phyloP scores from a whole-genome alignment of 2,329 filamentous ascomycete species.

The Acarospora socialis region DNA sequence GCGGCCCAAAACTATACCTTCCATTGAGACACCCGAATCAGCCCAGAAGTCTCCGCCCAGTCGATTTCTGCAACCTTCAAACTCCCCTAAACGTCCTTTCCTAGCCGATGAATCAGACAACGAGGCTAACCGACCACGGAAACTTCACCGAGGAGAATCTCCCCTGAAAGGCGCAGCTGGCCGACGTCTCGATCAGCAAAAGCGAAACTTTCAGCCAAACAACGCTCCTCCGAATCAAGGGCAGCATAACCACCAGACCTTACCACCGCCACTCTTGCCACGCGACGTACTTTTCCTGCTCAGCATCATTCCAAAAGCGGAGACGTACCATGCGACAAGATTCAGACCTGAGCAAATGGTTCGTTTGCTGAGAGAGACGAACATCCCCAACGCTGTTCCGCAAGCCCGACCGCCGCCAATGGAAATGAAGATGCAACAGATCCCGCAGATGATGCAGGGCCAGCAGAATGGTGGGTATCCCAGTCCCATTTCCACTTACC shows the following conservation, averaged over 20 bases:
- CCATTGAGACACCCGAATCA: constrained; percentile 26
- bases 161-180: constrained; percentile 85
- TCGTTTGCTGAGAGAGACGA: constrained; percentile 52
- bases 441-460: constrained; percentile 3
- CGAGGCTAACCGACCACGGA: constrained; percentile 61
- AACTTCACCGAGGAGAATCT: constrained; percentile 77
- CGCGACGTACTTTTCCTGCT: constrained; percentile 49
- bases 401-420: constrained; percentile 25
- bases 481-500: too few species aligned
- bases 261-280: constrained; percentile 52
- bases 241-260: constrained; percentile 25
- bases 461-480: constrained; percentile 11
- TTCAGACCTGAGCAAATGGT: constrained; percentile 61
- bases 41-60: constrained; percentile 24
- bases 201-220: constrained; percentile 28
- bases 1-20: constrained; percentile 43
- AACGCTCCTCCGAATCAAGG: constrained; percentile 14
- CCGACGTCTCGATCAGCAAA: constrained; percentile 66
- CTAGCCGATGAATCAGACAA: constrained; percentile 57
- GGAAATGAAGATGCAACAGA: constrained; percentile 14
- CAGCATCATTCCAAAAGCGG: constrained; percentile 58
- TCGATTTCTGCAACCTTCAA: constrained; percentile 22
- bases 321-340: constrained; percentile 55
- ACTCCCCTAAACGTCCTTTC: constrained; percentile 43
- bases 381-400: constrained; percentile 42